Percentiles rank a stretch among this genome's conserved stretches.
phyloP scores from a whole-genome alignment of 2,329 filamentous ascomycete species.

The Neoascochyta sp. region DNA sequence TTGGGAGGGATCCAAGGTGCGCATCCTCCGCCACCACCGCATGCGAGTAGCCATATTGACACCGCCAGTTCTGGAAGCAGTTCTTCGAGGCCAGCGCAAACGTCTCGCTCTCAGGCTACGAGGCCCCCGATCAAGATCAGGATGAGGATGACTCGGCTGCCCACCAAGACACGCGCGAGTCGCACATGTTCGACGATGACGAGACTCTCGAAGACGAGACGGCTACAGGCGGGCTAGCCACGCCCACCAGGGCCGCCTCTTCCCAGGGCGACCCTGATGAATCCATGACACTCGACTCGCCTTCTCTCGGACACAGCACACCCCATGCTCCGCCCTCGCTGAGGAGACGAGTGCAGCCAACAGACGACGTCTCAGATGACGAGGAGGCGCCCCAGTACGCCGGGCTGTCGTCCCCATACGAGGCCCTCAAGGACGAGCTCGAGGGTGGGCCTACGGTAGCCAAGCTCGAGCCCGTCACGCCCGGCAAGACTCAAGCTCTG shows the following conservation, averaged over 20 bases:
- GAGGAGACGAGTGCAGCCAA: constrained; percentile 10
- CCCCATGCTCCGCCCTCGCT: constrained; percentile 43
- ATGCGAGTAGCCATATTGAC: constrained; percentile 4
- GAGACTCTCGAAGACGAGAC: constrained; percentile 41
- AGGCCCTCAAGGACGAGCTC: constrained; percentile 66
- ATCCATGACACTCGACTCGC: constrained; percentile 65
- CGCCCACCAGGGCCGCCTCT: constrained; percentile 30
- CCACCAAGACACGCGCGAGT: constrained; percentile 40
- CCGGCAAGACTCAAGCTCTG: constrained; percentile 33
- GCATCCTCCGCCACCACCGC: not conserved
- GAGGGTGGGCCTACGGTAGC: constrained; percentile 58
- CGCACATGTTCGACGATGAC: constrained; percentile 42
- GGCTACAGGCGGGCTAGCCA: constrained; percentile 45
- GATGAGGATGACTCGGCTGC: constrained; percentile 56
- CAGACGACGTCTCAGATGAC: constrained; percentile 11
- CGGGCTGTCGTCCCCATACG: constrained; percentile 72
- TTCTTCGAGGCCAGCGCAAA: constrained; percentile 99
- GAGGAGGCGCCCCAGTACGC: constrained; percentile 50
- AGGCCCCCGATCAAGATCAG: no score
- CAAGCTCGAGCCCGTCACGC: constrained; percentile 34
- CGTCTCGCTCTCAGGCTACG: constrained; percentile 91
- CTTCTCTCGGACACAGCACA: constrained; percentile 58
- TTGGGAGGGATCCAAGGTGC: constrained; percentile 93
- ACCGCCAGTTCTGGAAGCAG: constrained; percentile 90
- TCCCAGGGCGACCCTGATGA: constrained; percentile 46